Evolutionary conservation across 306 rosid genomes (phyloP).

Genomic region (Gastrolobium villosum): DNA sequence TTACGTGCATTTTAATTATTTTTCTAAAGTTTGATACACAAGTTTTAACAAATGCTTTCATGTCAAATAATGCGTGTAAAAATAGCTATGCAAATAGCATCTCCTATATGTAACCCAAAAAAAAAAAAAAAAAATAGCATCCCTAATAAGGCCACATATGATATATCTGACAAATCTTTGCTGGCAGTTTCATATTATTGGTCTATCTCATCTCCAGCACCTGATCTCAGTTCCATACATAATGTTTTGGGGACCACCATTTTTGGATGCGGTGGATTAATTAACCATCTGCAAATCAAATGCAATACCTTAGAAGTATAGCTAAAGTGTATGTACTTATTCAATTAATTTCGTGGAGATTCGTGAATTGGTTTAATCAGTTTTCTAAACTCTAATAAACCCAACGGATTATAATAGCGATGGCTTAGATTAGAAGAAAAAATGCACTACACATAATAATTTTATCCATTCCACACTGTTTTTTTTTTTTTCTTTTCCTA

Average conservation of each 20-base stretch:
- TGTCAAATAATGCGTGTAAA: background rate
- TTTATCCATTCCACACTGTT: background rate
- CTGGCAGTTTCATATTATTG: constrained; percentile 50
- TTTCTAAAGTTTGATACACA: no score
- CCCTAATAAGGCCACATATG: background rate
- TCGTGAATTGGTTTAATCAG: background rate
- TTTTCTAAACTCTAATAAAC: background rate
- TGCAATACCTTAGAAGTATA: background rate
- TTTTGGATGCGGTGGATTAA: background rate
- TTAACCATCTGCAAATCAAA: constrained; percentile 9
- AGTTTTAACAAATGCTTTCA: background rate
- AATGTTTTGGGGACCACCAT: constrained; percentile 41
- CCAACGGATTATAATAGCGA: background rate
- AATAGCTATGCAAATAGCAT: constrained; percentile 6
- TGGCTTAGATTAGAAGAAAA: background rate
- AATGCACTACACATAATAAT: background rate
- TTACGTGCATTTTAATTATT: no score
- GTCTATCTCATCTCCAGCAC: constrained; percentile 15
- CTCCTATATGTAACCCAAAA: no score
- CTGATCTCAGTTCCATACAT: constrained; percentile 20
- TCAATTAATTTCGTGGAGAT: background rate
- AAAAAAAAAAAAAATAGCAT: background rate
- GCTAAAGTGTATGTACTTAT: background rate
- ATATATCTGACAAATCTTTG: constrained; percentile 13
- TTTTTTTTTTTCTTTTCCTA: background rate